Base-by-base conservation (phyloP, 768 basidiomycete genomes). In the Rhodotorula paludigena region DNA sequence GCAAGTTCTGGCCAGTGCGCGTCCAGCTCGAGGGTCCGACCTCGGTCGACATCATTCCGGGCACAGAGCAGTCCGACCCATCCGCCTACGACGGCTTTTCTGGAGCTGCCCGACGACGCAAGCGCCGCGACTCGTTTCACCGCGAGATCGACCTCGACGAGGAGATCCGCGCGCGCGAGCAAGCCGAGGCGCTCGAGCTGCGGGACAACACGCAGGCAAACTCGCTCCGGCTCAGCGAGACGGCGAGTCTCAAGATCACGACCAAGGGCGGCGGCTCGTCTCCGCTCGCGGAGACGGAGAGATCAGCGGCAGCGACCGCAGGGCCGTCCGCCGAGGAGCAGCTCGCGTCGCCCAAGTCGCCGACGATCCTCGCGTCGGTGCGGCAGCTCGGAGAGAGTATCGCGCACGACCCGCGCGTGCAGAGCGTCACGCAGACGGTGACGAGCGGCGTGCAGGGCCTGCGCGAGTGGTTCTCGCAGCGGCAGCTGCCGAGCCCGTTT, bases 1-100 rank as follows among this genome's bases (percentile, higher is more conserved):
- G 64, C n/a, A 48, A 55, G 15, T 71, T 71, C 65, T 71, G 69
- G 70, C 58, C 70, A 3, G 62, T 67, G 14, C 58, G 65, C 23
- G 66, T 71, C 32, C 57, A 55, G 8, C 48, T 67, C 63, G 59
- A 67, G 33, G 62, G 62, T 21, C 48, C 69, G 15, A 32, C n/a
- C 7, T 9, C 18, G 7, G 20, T 36, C 28, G 55, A 57, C 33
- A 11, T 56, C 47, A 32, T 36, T 8, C 48, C 57, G 18, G 28
- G 28, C 28, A 32, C 41, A 32, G 32, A 5, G n/a, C 5, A 21
- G 28, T 28, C 49, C 2, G 45, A 21, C 2, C 21, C 41, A 2
- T 0, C n/a, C 2, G 25, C 53, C 0, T 38, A 45, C 39, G 53
- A 38, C 11, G 32, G 41, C 16, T 28, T 41, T 23, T n/a, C n/a